phyloP scores from a whole-genome alignment of 108 stramenopile genomes.

The Cyclotella sp. region DNA sequence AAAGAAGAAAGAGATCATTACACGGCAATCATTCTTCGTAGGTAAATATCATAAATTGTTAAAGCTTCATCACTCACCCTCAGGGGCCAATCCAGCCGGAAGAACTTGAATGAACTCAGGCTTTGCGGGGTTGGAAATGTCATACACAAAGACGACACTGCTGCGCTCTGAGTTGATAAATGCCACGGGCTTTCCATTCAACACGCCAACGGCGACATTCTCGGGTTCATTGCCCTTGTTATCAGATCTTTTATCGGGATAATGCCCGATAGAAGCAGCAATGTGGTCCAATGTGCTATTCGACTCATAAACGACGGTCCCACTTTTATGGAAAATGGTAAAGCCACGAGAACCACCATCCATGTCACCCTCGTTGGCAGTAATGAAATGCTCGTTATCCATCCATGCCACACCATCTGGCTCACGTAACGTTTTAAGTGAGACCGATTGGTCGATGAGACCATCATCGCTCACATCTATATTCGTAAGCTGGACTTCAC shows the following conservation, averaged over 20 bases:
- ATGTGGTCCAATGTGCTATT: constrained; percentile 54
- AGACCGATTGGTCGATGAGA: constrained; percentile 49
- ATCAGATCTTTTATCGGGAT: constrained; percentile 69
- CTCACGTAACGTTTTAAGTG: constrained; percentile 51
- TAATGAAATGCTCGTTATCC: constrained; percentile 54
- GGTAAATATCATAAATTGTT: too few species aligned
- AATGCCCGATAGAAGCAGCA: constrained; percentile 62
- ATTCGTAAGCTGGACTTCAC: constrained; percentile 45
- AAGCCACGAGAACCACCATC: constrained; percentile 72
- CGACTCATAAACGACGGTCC: constrained; percentile 56
- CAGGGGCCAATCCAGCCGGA: constrained; percentile 62
- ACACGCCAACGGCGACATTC: constrained; percentile 51
- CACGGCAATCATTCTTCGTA: too few species aligned
- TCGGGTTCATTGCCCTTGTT: constrained; percentile 77
- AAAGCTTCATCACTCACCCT: constrained; percentile 44
- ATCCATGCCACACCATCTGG: constrained; percentile 78
- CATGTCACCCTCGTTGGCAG: constrained; percentile 78
- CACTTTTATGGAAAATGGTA: constrained; percentile 59
- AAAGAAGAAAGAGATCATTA: too few species aligned
- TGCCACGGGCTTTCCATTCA: constrained; percentile 27
- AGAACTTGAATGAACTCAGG: constrained; percentile 64
- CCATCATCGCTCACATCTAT: constrained; percentile 65
- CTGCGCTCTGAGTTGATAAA: constrained; percentile 73
- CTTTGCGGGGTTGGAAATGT: constrained; percentile 40
- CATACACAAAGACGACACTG: constrained; percentile 60